These are phyloP conservation scores for Drechslera avenae DNA, from an alignment of 2,329 filamentous ascomycete species.

Conservation along the genomic window DNA sequence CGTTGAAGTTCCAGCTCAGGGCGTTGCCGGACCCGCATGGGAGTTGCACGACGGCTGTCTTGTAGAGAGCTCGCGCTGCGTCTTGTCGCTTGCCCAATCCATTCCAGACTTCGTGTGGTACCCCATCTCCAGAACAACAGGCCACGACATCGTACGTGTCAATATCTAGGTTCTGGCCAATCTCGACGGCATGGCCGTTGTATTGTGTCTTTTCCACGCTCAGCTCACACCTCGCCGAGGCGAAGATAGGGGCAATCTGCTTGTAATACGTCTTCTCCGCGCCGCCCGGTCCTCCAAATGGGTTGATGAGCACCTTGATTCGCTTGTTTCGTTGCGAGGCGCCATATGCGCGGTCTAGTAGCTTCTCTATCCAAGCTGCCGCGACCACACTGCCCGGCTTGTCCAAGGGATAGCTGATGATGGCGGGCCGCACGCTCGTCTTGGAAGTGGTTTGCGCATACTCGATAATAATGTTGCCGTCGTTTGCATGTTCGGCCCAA, in stretches of 20 bases:
- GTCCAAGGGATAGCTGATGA: conserved; percentile 65
- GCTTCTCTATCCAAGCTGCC: conserved; percentile 65
- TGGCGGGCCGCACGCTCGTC: conserved; percentile 63
- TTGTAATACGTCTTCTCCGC: conserved; percentile 75
- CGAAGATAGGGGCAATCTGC: conserved; percentile 80
- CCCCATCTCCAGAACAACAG: conserved; percentile 88
- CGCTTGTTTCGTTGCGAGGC: conserved; percentile 71
- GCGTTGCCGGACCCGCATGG: conserved; percentile 95
- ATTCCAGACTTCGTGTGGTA: conserved; percentile 94
- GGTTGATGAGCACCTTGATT: conserved; percentile 89
- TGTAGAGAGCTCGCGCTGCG: conserved; percentile 73
- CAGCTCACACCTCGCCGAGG: conserved; percentile 76
- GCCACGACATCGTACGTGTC: conserved; percentile 83
- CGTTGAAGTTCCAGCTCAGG: conserved; percentile 87
- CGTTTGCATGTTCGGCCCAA: conserved; percentile 71
- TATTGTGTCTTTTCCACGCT: conserved; percentile 74
- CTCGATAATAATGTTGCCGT: conserved; percentile 67
- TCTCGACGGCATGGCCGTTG: conserved; percentile 76
- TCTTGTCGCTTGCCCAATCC: conserved; percentile 79
- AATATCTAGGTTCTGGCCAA: conserved; percentile 76
- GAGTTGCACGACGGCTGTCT: conserved; percentile 81
- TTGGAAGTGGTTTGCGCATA: conserved; percentile 67
- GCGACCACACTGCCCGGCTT: conserved; percentile 57
- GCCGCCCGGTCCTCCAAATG: conserved; percentile 80
- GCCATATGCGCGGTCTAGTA: conserved; percentile 74